These are phyloP conservation scores for Tephrocybe sp. DNA, from an alignment of 768 basidiomycete species.

Conservation along the genomic window DNA sequence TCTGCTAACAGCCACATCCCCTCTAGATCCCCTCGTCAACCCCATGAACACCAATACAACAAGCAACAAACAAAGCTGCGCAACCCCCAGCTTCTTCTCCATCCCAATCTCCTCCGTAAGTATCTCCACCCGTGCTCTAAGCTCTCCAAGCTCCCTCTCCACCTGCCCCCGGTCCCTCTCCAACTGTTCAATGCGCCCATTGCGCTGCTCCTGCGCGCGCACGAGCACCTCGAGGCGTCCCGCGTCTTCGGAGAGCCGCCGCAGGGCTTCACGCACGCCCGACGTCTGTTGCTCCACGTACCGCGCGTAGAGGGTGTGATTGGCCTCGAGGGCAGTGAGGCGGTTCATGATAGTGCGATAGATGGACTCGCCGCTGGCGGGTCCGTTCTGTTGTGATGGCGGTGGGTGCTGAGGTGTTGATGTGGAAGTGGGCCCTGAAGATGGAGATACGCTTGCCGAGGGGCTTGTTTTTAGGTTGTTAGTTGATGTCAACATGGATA, in stretches of 20 bases:
- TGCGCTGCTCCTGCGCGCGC: slow-evolving; percentile 65
- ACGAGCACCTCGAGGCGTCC: slow-evolving; percentile 76
- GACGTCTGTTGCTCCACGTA: slow-evolving; percentile 91
- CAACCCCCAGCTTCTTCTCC: slow-evolving; percentile 87
- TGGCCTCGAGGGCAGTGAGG: slow-evolving; percentile 78
- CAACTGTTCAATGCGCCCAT: slow-evolving; percentile 38
- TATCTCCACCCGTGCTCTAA: slow-evolving; percentile 68
- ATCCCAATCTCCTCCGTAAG: slow-evolving; percentile 84
- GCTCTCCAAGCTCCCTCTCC: slow-evolving; percentile 67
- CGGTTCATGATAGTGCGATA: slow-evolving; percentile 97
- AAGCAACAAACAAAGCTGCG: slow-evolving; percentile 81
- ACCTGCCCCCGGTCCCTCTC: slow-evolving; percentile 54
- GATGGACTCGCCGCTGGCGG: slow-evolving; percentile 79
- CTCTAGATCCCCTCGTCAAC: slow-evolving; percentile 72
- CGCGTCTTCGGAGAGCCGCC: slow-evolving; percentile 73
- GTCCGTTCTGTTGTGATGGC: slow-evolving; percentile 16
- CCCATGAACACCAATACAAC: slow-evolving; percentile 85
- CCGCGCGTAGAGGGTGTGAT: slow-evolving; percentile 77
- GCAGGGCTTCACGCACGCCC: slow-evolving; percentile 71
- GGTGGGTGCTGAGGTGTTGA: slow-evolving; percentile 9
- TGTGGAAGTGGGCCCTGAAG: background rate
- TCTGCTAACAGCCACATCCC: slow-evolving; percentile 29
- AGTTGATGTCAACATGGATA: background rate
- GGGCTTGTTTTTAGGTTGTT: background rate
- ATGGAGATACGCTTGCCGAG: background rate